Conservation (phyloP, 2,329 filamentous ascomycete genomes). For the Hypoxylon sp. region DNA sequence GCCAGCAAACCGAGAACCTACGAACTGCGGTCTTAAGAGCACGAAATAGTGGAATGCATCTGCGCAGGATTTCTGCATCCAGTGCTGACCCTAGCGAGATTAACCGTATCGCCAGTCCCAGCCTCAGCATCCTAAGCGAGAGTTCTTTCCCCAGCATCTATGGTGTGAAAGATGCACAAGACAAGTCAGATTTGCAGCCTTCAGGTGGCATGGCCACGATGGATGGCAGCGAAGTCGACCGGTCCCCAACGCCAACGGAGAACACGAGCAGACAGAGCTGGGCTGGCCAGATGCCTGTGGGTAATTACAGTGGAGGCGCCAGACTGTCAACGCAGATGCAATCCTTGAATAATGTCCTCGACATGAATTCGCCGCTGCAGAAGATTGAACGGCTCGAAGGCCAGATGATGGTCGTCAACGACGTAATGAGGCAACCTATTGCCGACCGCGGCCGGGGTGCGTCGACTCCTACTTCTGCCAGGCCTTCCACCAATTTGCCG, state of each 20-base stretch:
- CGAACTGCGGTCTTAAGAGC: constrained; percentile 69
- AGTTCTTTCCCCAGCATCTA: constrained; percentile 77
- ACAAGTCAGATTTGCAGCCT: constrained; percentile 31
- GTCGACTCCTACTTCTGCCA: constrained; percentile 37
- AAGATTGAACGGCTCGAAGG: constrained; percentile 61
- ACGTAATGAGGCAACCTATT: constrained; percentile 50
- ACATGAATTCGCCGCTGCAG: constrained; percentile 63
- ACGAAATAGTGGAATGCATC: constrained; percentile 62
- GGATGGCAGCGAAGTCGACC: constrained; percentile 44
- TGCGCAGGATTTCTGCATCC: constrained; percentile 62
- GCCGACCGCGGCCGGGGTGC: constrained; percentile 42
- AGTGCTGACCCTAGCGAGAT: constrained; percentile 54
- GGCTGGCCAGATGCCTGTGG: constrained; percentile 44
- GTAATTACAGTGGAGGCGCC: constrained; percentile 51
- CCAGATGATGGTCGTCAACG: constrained; percentile 47
- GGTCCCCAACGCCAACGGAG: constrained; percentile 41
- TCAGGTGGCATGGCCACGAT: constrained; percentile 40
- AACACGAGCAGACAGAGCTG: constrained; percentile 35
- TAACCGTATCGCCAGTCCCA: constrained; percentile 66
- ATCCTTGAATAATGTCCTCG: constrained; percentile 62
- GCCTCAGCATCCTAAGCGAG: constrained; percentile 73
- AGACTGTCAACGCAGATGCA: constrained; percentile 56
- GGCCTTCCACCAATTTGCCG: constrained; percentile 20
- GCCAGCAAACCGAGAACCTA: constrained; percentile 70
- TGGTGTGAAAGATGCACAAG: constrained; percentile 54